These are phyloP conservation scores for Herpotrichia juniperi DNA, from an alignment of 2,329 filamentous ascomycete genomes.

Conservation along the genomic window DNA sequence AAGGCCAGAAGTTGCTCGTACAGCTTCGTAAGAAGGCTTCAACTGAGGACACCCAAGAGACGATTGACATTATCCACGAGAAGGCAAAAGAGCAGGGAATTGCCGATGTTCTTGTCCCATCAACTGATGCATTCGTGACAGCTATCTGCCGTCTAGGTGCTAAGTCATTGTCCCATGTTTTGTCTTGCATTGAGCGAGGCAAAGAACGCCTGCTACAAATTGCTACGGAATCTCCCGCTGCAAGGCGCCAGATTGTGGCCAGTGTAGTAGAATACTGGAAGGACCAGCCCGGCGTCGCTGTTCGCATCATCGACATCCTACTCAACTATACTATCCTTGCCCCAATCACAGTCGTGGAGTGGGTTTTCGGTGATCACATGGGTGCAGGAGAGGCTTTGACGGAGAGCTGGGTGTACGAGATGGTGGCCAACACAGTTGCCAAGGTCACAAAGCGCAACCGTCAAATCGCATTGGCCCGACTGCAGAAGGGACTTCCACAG, in stretches of 20 bases:
- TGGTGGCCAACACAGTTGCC: constrained; percentile 83
- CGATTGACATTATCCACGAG: constrained; percentile 82
- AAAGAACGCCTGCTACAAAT: constrained; percentile 86
- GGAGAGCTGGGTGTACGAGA: constrained; percentile 82
- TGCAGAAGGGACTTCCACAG: constrained; percentile 61
- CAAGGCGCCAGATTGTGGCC: constrained; percentile 85
- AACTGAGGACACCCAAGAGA: constrained; percentile 82
- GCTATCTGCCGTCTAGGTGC: constrained; percentile 91
- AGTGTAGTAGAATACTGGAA: constrained; percentile 93
- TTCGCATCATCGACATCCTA: constrained; percentile 94
- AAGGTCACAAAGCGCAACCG: constrained; percentile 89
- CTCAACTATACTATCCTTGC: constrained; percentile 96
- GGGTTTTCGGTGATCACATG: constrained; percentile 76
- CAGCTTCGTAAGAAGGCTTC: constrained; percentile 83
- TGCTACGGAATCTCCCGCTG: constrained; percentile 74
- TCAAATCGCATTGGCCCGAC: constrained; percentile 72
- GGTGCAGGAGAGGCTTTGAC: constrained; percentile 72
- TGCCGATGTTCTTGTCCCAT: constrained; percentile 77
- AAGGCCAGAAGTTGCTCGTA: constrained; percentile 81
- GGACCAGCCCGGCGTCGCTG: constrained; percentile 87
- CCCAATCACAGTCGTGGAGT: constrained; percentile 83
- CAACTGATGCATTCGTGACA: constrained; percentile 92
- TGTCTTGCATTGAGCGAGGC: constrained; percentile 93
- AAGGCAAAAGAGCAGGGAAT: constrained; percentile 73
- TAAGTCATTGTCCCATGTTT: constrained; percentile 93